Evolutionary conservation across 768 basidiomycete genomes (phyloP), one percentile per base, ranked within the genome.

Genomic region (Naganishia onofrii): DNA sequence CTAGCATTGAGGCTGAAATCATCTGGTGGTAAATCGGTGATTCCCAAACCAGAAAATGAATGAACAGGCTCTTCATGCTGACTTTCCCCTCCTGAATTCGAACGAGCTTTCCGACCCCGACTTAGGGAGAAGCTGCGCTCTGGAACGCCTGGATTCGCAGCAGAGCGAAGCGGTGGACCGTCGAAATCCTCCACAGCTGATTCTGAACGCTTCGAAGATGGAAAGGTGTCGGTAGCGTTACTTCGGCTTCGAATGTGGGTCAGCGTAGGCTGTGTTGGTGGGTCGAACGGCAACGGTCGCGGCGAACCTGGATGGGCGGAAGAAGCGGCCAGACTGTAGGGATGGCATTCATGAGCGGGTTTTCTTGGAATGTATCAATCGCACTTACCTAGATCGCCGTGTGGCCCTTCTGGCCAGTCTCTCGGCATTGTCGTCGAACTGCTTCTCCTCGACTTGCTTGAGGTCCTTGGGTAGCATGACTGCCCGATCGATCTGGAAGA

Each of bases 401-500:
- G 68, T 69, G 7, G 68, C 44, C 17, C 68, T 57, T 32, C 71
- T 53, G 29, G 67, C 51, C 7, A 68, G 32, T 34, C 76, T 71
- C 54, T 76, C 74, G 57, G 76, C 74, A 60, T 76, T 74, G 66
- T 78, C 77, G 29, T 81, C 76, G 60, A 78, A 77, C 0, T 73
- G 76, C n/a, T 75, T 63, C 60, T 79, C 78, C 68, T 81, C 80
- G 7, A 75, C 74, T 7, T 72, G 72, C 7, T 77, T 81, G 53
- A 81, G 79, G 52, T 79, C 80, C 54, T 75, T 76, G 0, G 80
- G 80, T 19, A 81, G 58, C 80, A 81, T 81, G 55, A 81, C 78
- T 23, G 80, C 80, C 23, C 79, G 79, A 66, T 80, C 79, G 42
- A 80, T 80, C 76, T 77, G 68, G 29, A 54, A 51, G 15, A 17